phyloP scores from a whole-genome alignment of 2,329 filamentous ascomycete genomes.

The Aulographum hederae region DNA sequence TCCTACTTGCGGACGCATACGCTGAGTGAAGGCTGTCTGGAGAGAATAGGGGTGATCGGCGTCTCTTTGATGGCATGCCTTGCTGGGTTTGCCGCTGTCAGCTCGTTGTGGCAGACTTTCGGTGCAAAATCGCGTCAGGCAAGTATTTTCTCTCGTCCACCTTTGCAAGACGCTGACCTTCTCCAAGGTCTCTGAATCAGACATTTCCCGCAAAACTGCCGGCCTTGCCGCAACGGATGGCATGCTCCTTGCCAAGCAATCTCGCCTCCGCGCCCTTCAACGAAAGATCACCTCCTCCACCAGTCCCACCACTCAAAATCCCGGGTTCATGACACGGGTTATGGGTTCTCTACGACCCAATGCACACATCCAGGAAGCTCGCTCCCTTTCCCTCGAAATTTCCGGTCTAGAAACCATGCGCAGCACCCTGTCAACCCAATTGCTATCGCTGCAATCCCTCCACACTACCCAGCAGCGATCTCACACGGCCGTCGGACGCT shows the following conservation, averaged over 20 bases:
- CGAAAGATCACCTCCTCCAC: conserved; percentile 36
- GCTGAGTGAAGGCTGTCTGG: conserved; percentile 37
- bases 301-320: no score
- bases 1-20: conserved; percentile 16
- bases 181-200: conserved; percentile 43
- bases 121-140: conserved; percentile 42
- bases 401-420: conserved; percentile 67
- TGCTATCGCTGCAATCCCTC: conserved; percentile 44
- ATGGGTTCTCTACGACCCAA: conserved; percentile 52
- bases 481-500: conserved; percentile 45
- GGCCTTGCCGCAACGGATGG: conserved; percentile 64
- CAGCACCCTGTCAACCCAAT: conserved; percentile 45
- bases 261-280: conserved; percentile 51
- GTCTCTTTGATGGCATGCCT: conserved; percentile 73
- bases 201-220: conserved; percentile 59
- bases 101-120: conserved; percentile 72
- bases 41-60: conserved; percentile 64
- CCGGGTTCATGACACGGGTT: conserved; percentile 55
- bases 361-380: conserved; percentile 32
- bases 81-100: conserved; percentile 81
- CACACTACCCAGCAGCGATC: conserved; percentile 47
- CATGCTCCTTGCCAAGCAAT: conserved; percentile 59
- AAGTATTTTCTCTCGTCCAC: conserved; percentile 8
- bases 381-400: conserved; percentile 52
- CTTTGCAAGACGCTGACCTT: conserved; percentile 9